Conservation (phyloP, 2,329 filamentous ascomycete genomes). For the Sporothrix brunneoviolacea region DNA sequence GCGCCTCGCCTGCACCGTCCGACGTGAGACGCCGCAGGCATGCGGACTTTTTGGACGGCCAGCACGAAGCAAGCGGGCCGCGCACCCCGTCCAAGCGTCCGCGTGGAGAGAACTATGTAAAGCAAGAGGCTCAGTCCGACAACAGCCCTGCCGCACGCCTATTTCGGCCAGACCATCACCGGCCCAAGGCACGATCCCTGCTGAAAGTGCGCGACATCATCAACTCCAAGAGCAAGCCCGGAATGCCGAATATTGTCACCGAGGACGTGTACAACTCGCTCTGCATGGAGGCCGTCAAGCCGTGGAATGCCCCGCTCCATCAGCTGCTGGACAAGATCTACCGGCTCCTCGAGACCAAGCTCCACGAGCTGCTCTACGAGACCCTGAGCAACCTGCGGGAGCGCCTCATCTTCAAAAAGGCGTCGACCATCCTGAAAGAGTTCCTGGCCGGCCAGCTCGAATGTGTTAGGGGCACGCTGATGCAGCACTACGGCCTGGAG, state of each 20-base stretch:
- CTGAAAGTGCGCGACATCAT: constrained; percentile 49
- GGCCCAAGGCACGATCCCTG: constrained; percentile 30
- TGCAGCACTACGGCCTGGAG: constrained; percentile 46
- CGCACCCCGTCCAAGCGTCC: constrained; percentile 14
- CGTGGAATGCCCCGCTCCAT: constrained; percentile 50
- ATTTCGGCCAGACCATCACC: neutral
- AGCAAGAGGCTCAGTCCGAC: constrained; percentile 20
- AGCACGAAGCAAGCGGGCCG: neutral
- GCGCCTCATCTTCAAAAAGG: constrained; percentile 43
- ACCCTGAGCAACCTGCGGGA: constrained; percentile 43
- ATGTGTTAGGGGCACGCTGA: constrained; percentile 32
- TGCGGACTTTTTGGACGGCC: constrained; percentile 16
- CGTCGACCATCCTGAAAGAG: constrained; percentile 33
- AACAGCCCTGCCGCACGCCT: too few relatives aligned
- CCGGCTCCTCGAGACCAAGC: constrained; percentile 38
- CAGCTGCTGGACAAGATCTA: constrained; percentile 43
- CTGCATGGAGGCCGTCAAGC: constrained; percentile 47
- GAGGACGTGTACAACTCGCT: constrained; percentile 54
- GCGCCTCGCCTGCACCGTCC: neutral
- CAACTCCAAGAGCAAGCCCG: constrained; percentile 45
- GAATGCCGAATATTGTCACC: constrained; percentile 52
- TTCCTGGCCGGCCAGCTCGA: constrained; percentile 37
- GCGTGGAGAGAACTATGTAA: constrained; percentile 18
- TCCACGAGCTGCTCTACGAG: constrained; percentile 39
- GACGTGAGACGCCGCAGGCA: constrained; percentile 12